Percentiles rank a stretch among this genome's conserved stretches.
phyloP scores from a whole-genome alignment of 306 rosid genomes.

The Cicer arietinum region DNA sequence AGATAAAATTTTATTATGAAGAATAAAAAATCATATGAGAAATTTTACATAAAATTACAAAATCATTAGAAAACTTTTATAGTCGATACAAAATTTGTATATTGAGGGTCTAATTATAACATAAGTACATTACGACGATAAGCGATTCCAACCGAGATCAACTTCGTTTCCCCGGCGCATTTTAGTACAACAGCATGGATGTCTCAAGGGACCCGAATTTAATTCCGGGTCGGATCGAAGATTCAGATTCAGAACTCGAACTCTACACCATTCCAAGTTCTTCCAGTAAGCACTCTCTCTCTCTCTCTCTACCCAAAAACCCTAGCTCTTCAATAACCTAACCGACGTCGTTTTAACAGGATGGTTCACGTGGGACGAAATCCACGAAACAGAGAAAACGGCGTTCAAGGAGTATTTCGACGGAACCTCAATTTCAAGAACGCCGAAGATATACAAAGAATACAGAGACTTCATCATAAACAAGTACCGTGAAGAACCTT shows the following conservation, averaged over 20 bases:
- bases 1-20: too few species aligned
- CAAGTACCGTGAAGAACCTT: slow-evolving; percentile 88
- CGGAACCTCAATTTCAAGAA: slow-evolving; percentile 71
- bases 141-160: not conserved
- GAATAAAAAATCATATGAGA: too few species aligned
- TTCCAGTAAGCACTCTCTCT: slow-evolving; percentile 65
- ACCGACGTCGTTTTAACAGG: slow-evolving; percentile 54
- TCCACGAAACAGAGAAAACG: slow-evolving; percentile 73
- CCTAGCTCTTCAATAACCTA: slow-evolving; percentile 30
- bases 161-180: slow-evolving; percentile 2
- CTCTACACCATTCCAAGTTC: slow-evolving; percentile 91
- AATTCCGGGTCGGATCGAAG: slow-evolving; percentile 60
- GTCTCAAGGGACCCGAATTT: slow-evolving; percentile 56
- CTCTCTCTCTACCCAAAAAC: slow-evolving; percentile 27
- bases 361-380: slow-evolving; percentile 96
- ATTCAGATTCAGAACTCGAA: slow-evolving; percentile 89
- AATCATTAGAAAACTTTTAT: too few species aligned
- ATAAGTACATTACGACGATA: not conserved
- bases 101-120: too few species aligned
- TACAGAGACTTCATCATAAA: slow-evolving; percentile 87
- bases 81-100: too few species aligned
- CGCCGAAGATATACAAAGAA: slow-evolving; percentile 78
- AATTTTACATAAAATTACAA: too few species aligned
- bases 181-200: slow-evolving; percentile 47
- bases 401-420: slow-evolving; percentile 77